These are phyloP conservation scores for Alternaria sp. DNA, from an alignment of 2,329 filamentous ascomycete species.

Conservation along the genomic window DNA sequence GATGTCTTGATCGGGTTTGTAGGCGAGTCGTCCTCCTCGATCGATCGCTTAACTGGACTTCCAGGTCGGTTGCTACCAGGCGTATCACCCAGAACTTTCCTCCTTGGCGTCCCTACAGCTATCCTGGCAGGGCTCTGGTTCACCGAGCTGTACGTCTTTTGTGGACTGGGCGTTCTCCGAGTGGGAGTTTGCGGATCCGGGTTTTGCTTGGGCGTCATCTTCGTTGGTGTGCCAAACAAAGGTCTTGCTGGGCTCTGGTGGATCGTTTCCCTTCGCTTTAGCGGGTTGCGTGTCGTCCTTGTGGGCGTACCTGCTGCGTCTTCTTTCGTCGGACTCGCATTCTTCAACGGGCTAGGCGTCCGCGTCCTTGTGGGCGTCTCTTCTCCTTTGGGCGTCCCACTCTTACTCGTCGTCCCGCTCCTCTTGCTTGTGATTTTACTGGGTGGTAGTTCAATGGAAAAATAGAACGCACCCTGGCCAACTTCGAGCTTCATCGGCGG, in stretches of 20 bases:
- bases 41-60: constrained; percentile 10
- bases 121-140: constrained; percentile 1
- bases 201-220: constrained; percentile 1
- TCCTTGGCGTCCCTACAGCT: background rate
- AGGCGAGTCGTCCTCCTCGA: constrained; percentile 4
- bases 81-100: background rate
- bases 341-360: constrained; percentile 14
- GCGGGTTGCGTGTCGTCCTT: background rate
- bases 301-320: constrained; percentile 1
- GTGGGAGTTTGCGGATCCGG: background rate
- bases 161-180: constrained; percentile 7
- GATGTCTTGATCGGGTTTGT: background rate
- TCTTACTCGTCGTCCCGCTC: constrained; percentile 8
- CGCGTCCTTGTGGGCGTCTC: background rate
- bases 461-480: constrained; percentile 31
- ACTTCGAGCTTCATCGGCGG: constrained; percentile 24
- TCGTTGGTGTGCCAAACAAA: constrained; percentile 19
- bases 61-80: constrained; percentile 5
- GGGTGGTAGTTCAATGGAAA: constrained; percentile 29
- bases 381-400: constrained; percentile 17
- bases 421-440: constrained; percentile 26
- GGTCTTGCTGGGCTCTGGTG: constrained; percentile 12
- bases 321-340: constrained; percentile 7
- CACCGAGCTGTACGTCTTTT: constrained; percentile 5
- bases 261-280: background rate